Conservation (phyloP, 2,329 filamentous ascomycete species). For the Diplocarpon mali region DNA sequence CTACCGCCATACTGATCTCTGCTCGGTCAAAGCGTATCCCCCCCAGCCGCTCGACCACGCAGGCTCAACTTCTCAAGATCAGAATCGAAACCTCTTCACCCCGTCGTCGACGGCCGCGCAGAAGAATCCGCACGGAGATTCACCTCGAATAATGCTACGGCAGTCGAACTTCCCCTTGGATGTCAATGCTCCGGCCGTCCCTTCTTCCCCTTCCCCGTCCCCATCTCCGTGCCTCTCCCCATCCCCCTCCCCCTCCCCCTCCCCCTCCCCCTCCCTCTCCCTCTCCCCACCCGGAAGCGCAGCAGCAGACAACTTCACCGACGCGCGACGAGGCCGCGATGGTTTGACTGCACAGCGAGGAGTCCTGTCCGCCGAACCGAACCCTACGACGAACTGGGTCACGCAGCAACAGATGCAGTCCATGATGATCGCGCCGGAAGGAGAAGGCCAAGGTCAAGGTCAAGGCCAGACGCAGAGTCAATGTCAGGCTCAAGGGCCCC, state of each 20-base stretch:
- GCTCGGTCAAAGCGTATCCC: background rate
- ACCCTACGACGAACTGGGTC: slow-evolving; percentile 23
- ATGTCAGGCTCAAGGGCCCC: too few species aligned
- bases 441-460: background rate
- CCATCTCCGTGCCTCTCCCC: too few species aligned
- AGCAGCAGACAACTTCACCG: too few species aligned
- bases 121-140: background rate
- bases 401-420: slow-evolving; percentile 22
- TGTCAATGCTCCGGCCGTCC: background rate
- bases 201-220: background rate
- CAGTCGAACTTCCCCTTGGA: background rate
- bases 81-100: too few species aligned
- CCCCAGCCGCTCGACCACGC: too few species aligned
- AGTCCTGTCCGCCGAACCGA: slow-evolving; percentile 8
- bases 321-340: too few species aligned
- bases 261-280: too few species aligned
- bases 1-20: background rate
- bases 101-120: background rate
- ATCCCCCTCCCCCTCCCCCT: background rate
- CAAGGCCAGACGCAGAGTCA: too few species aligned
- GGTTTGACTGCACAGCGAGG: slow-evolving; percentile 8
- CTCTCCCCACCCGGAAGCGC: too few species aligned
- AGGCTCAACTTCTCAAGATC: too few species aligned
- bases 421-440: slow-evolving; percentile 6
- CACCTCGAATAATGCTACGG: background rate